These are phyloP conservation scores for Scedosporium boydii DNA, from an alignment of 2,329 filamentous ascomycete genomes.

Conservation along the genomic window DNA sequence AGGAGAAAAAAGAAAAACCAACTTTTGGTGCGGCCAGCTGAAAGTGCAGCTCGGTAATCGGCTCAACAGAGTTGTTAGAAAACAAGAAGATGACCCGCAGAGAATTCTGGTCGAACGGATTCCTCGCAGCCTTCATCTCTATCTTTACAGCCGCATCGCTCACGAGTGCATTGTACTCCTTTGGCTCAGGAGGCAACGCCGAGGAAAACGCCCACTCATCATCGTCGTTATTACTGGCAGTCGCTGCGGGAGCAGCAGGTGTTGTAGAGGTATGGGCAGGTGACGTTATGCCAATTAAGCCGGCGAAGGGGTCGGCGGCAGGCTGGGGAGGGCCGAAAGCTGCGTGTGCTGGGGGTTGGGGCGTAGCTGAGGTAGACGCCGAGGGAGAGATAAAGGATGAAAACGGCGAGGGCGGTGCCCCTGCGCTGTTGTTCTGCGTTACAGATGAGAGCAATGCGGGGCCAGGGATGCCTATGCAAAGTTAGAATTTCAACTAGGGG, in stretches of 20 bases:
- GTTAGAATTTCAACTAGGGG: background rate
- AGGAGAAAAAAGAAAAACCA: conserved; percentile 13
- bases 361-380: conserved; percentile 41
- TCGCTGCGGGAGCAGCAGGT: conserved; percentile 15
- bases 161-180: conserved; percentile 55
- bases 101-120: conserved; percentile 36
- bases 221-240: conserved; percentile 46
- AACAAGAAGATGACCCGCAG: conserved; percentile 71
- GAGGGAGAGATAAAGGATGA: conserved; percentile 44
- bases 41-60: conserved; percentile 74
- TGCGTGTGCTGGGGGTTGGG: conserved; percentile 36
- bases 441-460: conserved; percentile 56
- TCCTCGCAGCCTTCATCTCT: conserved; percentile 60
- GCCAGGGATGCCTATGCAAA: conserved; percentile 48
- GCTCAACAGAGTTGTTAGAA: conserved; percentile 66
- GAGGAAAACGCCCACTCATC: conserved; percentile 95
- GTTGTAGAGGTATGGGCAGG: conserved; percentile 15
- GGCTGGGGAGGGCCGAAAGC: conserved; percentile 33
- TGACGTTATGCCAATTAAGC: conserved; percentile 24
- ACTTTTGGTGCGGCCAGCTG: conserved; percentile 93
- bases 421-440: conserved; percentile 45
- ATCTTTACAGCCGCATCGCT: conserved; percentile 63
- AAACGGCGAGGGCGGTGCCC: conserved; percentile 41
- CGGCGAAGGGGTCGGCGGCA: conserved; percentile 42
- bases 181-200: conserved; percentile 60